These are phyloP conservation scores for Amesomyces nigricolor DNA, from an alignment of 2,329 filamentous ascomycete genomes.

Conservation along the genomic window DNA sequence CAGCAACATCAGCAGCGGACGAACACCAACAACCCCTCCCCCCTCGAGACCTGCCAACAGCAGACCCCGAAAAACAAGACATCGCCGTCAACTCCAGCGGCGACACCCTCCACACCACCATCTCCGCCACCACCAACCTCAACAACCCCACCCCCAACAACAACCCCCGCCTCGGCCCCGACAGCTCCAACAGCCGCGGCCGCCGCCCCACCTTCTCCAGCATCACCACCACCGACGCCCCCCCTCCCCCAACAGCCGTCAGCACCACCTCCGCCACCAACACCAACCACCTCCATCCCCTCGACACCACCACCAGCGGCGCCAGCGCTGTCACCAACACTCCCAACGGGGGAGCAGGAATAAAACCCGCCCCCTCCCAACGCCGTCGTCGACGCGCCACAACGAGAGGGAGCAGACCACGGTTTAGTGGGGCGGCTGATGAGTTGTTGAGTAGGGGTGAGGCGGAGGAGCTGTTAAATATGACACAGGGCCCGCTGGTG, in stretches of 20 bases:
- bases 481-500: slow-evolving; percentile 85
- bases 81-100: slow-evolving; percentile 17
- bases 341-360: too few relatives aligned
- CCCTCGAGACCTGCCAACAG: too few relatives aligned
- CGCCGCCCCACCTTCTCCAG: slow-evolving; percentile 53
- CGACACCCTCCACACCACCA: slow-evolving; percentile 21
- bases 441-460: slow-evolving; percentile 70
- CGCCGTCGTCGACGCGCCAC: slow-evolving; percentile 62
- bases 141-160: slow-evolving; percentile 20
- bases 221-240: too few relatives aligned
- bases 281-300: slow-evolving; percentile 12
- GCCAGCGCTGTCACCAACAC: slow-evolving; percentile 20
- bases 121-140: too few relatives aligned
- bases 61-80: slow-evolving; percentile 5
- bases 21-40: slow-evolving; percentile 18
- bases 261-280: slow-evolving; percentile 3
- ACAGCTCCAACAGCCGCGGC: slow-evolving; percentile 36
- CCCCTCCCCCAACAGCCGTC: slow-evolving; percentile 28
- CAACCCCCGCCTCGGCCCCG: slow-evolving; percentile 22
- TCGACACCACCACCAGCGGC: slow-evolving; percentile 8
- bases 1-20: slow-evolving; percentile 20
- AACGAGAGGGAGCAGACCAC: slow-evolving; percentile 62
- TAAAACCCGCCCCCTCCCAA: slow-evolving; percentile 40
- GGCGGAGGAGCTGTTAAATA: slow-evolving; percentile 71
- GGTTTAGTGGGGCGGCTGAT: slow-evolving; percentile 56